phyloP scores from a whole-genome alignment of 805 yeast genomes.

The Zygoascus flipseniorum region DNA sequence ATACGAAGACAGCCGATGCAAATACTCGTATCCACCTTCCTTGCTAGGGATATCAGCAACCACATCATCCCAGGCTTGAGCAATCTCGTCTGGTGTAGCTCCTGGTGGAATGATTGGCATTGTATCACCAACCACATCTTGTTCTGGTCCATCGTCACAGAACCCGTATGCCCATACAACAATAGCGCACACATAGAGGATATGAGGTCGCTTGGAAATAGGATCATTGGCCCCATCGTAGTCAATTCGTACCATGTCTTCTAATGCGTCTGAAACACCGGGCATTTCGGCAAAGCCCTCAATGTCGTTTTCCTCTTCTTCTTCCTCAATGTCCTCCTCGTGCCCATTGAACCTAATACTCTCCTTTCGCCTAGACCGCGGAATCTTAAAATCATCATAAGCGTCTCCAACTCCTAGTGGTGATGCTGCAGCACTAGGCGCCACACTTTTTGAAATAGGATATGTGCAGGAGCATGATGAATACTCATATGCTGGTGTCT shows the following conservation, averaged over 20 bases:
- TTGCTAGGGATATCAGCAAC: conserved; percentile 6
- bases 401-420: conserved; percentile 13
- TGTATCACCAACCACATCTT: conserved; percentile 1
- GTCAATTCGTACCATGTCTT: conserved; percentile 10
- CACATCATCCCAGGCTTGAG: conserved; percentile 1
- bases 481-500: conserved; percentile 6
- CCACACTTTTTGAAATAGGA: conserved; percentile 10
- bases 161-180: conserved; percentile 28
- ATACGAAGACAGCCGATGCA: conserved; percentile 35
- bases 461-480: conserved; percentile 14
- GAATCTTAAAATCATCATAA: background rate
- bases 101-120: background rate
- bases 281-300: background rate
- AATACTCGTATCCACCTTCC: conserved; percentile 44
- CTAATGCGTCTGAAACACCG: conserved; percentile 4
- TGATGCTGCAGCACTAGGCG: conserved; percentile 16
- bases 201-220: conserved; percentile 23
- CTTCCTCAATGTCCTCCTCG: conserved; percentile 13
- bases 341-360: conserved; percentile 6
- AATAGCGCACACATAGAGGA: conserved; percentile 22
- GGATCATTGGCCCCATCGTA: conserved; percentile 21
- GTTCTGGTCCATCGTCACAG: conserved; percentile 26
- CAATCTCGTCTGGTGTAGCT: conserved; percentile 7
- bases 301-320: conserved; percentile 4
- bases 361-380: background rate